Evolutionary conservation across 495 filamentous ascomycete species (phyloP).

Genomic region (Astrothelium subdiscretum): DNA sequence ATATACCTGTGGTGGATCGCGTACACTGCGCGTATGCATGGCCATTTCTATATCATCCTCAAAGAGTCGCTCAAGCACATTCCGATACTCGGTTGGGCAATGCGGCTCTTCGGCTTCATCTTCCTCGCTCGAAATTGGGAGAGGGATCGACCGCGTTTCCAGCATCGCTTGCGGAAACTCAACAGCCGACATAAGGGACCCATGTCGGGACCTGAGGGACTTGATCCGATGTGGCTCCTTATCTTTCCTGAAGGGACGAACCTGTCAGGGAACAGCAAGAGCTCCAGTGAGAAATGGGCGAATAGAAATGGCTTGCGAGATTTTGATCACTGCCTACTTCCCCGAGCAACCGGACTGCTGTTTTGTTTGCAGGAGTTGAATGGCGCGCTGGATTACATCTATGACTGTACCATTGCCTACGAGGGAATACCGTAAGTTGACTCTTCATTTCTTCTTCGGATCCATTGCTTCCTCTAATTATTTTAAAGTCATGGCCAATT

Average conservation of each 20-base stretch:
- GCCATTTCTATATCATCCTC: slow-evolving; percentile 75
- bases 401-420: slow-evolving; percentile 79
- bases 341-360: slow-evolving; percentile 62
- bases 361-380: slow-evolving; percentile 65
- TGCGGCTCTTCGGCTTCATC: slow-evolving; percentile 75
- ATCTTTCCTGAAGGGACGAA: slow-evolving; percentile 83
- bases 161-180: slow-evolving; percentile 56
- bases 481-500: slow-evolving; percentile 48
- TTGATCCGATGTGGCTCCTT: slow-evolving; percentile 76
- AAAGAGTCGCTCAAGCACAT: slow-evolving; percentile 73
- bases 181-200: slow-evolving; percentile 42
- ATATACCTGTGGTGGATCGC: slow-evolving; percentile 81
- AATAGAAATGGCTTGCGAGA: slow-evolving; percentile 56
- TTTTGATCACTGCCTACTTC: slow-evolving; percentile 55
- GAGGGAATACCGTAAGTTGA: slow-evolving; percentile 65
- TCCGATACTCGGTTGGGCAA: slow-evolving; percentile 63
- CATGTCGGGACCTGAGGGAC: slow-evolving; percentile 24
- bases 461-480: slow-evolving; percentile 4
- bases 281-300: slow-evolving; percentile 54
- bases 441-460: slow-evolving; percentile 23
- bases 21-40: slow-evolving; percentile 64
- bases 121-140: slow-evolving; percentile 76
- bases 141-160: slow-evolving; percentile 59
- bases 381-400: slow-evolving; percentile 64
- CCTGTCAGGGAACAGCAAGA: slow-evolving; percentile 50